These are phyloP conservation scores for Apiospora sp. DNA, from an alignment of 2,329 filamentous ascomycete species.

Conservation along the genomic window DNA sequence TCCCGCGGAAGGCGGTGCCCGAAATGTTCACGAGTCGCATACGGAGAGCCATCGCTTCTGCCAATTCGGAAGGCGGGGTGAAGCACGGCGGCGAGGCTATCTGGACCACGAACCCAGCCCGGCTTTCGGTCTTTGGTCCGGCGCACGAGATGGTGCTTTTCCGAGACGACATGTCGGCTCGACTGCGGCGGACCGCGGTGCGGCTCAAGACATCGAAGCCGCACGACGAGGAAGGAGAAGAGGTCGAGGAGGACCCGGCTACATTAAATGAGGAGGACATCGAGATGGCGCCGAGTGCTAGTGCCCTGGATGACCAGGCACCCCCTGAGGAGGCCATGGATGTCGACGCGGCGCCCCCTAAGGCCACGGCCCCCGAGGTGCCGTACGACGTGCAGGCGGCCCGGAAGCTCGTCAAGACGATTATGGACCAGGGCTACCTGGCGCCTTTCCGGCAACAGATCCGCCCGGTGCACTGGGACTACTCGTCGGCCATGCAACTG, in stretches of 20 bases:
- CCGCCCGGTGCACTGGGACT: conserved; percentile 91
- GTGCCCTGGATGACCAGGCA: conserved; percentile 34
- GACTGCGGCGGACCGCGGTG: conserved; percentile 80
- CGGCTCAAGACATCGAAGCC: conserved; percentile 62
- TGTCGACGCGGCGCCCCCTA: conserved; percentile 45
- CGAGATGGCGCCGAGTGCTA: conserved; percentile 45
- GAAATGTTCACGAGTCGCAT: conserved; percentile 91
- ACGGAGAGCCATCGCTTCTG: conserved; percentile 78
- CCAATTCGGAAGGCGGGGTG: conserved; percentile 73
- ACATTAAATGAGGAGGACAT: conserved; percentile 30
- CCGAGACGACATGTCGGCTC: conserved; percentile 83
- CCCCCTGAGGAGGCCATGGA: conserved; percentile 51
- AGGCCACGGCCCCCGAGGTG: conserved; percentile 41
- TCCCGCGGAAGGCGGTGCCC: conserved; percentile 78
- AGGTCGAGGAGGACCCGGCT: conserved; percentile 43
- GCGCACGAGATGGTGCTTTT: conserved; percentile 88
- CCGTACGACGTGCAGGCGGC: conserved; percentile 65
- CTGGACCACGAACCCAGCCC: conserved; percentile 88
- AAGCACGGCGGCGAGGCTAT: conserved; percentile 73
- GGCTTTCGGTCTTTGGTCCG: conserved; percentile 85
- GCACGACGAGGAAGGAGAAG: conserved; percentile 32
- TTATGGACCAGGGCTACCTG: conserved; percentile 90
- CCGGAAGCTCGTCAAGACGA: conserved; percentile 84
- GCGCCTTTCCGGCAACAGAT: conserved; percentile 83
- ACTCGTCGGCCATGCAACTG: conserved; percentile 75